Evolutionary conservation across 495 filamentous ascomycete genomes (phyloP).

Genomic region (Pseudevernia furfuracea): DNA sequence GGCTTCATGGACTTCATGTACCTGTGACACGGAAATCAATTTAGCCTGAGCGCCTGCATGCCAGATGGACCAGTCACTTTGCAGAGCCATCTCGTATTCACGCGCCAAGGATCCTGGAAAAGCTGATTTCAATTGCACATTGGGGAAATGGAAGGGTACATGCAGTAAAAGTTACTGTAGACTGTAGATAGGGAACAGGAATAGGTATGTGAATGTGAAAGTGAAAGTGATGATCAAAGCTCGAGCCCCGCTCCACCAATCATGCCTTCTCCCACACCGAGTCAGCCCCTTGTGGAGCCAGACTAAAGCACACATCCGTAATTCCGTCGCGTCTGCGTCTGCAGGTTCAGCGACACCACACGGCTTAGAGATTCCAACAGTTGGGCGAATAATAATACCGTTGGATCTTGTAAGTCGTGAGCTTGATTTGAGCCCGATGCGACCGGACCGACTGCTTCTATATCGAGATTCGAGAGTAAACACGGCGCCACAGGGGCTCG

Average conservation of each 20-base stretch:
- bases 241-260: not conserved
- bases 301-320: slow-evolving; percentile 7
- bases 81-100: not conserved
- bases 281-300: not conserved
- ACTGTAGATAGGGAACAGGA: too few species aligned
- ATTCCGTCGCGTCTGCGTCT: slow-evolving; percentile 15
- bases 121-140: not conserved
- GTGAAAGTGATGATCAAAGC: not conserved
- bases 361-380: not conserved
- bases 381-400: not conserved
- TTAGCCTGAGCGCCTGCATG: slow-evolving; percentile 3
- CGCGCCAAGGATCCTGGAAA: not conserved
- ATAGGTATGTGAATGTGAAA: too few species aligned
- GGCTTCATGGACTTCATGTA: slow-evolving; percentile 3
- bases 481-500: not conserved
- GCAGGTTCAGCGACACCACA: slow-evolving; percentile 1
- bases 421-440: not conserved
- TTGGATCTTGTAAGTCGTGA: not conserved
- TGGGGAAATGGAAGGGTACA: not conserved
- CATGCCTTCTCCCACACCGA: not conserved
- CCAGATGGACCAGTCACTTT: not conserved
- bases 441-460: slow-evolving; percentile 7
- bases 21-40: not conserved
- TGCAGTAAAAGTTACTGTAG: not conserved
- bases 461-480: not conserved